Conservation (phyloP, 495 filamentous ascomycete genomes). For the Aspergillus leporis region DNA sequence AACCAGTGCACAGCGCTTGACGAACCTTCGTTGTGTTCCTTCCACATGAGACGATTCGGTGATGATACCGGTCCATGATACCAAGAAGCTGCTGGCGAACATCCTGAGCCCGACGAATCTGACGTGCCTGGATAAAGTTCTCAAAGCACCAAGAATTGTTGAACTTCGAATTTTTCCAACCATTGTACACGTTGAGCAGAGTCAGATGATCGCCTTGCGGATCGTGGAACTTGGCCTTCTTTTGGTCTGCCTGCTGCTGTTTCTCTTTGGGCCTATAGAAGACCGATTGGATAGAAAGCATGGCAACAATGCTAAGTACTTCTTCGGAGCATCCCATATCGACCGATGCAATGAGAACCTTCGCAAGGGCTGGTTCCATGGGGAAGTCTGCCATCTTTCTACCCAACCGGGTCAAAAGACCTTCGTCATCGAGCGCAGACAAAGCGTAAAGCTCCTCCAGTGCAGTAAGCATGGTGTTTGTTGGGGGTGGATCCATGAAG, state of each 20-base stretch:
- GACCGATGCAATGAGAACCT: slow-evolving; percentile 84
- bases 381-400: slow-evolving; percentile 99
- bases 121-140: slow-evolving; percentile 93
- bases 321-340: slow-evolving; percentile 90
- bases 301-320: slow-evolving; percentile 90
- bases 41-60: slow-evolving; percentile 78
- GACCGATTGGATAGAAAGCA: slow-evolving; percentile 81
- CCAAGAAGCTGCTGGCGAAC: slow-evolving; percentile 87
- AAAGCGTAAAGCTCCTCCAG: slow-evolving; percentile 94
- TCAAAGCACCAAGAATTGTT: slow-evolving; percentile 93
- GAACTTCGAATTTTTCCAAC: slow-evolving; percentile 82
- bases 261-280: slow-evolving; percentile 98
- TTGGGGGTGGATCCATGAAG: slow-evolving; percentile 98
- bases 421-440: slow-evolving; percentile 93
- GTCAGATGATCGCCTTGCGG: slow-evolving; percentile 93
- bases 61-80: slow-evolving; percentile 88
- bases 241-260: slow-evolving; percentile 92
- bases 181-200: slow-evolving; percentile 93
- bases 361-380: slow-evolving; percentile 85
- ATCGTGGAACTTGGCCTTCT: slow-evolving; percentile 97
- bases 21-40: slow-evolving; percentile 83
- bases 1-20: slow-evolving; percentile 88
- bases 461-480: slow-evolving; percentile 96
- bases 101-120: slow-evolving; percentile 86
- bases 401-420: slow-evolving; percentile 86